Conservation (phyloP, 176 grass and related monocot genomes). For the Chloris gayana region DNA sequence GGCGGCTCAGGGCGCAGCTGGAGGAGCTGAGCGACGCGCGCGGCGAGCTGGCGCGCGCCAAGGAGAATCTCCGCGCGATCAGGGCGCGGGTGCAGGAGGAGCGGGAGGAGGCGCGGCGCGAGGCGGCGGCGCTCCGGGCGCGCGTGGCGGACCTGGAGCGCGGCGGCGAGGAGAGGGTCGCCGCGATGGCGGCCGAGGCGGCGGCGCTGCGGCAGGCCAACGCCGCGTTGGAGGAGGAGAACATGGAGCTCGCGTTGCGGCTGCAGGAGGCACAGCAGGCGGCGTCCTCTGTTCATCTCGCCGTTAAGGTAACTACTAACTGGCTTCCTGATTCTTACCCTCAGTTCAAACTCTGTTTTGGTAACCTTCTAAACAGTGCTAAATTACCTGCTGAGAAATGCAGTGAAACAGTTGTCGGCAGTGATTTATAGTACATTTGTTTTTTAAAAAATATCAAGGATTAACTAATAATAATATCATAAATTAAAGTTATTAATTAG, state of each 20-base stretch:
- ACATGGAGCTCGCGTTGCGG: constrained; percentile 54
- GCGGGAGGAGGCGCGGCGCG: constrained; percentile 28
- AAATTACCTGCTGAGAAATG: background rate
- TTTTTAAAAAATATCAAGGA: background rate
- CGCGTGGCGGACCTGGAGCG: constrained; percentile 39
- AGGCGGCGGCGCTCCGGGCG: constrained; percentile 42
- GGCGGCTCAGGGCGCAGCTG: constrained; percentile 50
- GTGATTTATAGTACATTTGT: background rate
- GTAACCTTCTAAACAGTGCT: background rate
- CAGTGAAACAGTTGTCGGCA: background rate
- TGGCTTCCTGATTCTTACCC: background rate
- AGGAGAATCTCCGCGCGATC: constrained; percentile 52
- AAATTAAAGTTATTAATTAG: background rate
- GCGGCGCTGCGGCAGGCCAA: constrained; percentile 58
- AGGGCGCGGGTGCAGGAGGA: constrained; percentile 37
- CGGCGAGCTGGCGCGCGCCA: constrained; percentile 55
- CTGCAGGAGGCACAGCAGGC: constrained; percentile 51
- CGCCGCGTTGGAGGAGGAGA: constrained; percentile 63
- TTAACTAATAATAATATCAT: background rate
- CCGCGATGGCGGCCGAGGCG: constrained; percentile 51
- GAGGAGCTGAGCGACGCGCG: constrained; percentile 49
- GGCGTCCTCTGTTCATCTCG: constrained; percentile 18
- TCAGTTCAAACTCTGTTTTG: background rate
- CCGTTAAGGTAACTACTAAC: constrained; percentile 46
- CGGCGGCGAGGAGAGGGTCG: constrained; percentile 34